A percentile compares a stretch with the other conserved stretches of the same genome.
Conservation (phyloP, 768 basidiomycete species). For the Mrakia hoshinonis region DNA sequence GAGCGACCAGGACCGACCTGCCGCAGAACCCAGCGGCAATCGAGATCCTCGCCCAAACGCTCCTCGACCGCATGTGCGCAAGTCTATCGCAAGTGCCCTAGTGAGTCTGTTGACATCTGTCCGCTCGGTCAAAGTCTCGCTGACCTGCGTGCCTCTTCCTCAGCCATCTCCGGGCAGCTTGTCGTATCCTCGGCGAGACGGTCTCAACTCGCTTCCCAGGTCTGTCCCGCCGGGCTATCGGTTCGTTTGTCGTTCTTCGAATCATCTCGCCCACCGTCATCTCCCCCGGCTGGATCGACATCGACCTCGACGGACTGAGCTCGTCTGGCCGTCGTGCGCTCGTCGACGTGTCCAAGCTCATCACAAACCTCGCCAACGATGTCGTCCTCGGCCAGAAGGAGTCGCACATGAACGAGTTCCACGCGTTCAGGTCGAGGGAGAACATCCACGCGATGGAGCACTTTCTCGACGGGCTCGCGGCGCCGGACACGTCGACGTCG, state of each 20-base stretch:
- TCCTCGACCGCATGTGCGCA: constrained; percentile 17
- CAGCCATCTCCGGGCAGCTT: constrained; percentile 17
- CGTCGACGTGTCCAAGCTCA: constrained; percentile 24
- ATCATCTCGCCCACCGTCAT: constrained; percentile 18
- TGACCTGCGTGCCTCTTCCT: background rate
- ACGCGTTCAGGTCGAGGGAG: background rate
- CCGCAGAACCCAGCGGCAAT: background rate
- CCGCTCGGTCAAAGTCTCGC: background rate
- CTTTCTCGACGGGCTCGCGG: constrained; percentile 9
- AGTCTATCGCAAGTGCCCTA: background rate
- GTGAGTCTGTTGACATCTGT: background rate
- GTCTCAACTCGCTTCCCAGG: constrained; percentile 9
- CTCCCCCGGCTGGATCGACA: constrained; percentile 6
- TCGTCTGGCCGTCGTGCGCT: constrained; percentile 15
- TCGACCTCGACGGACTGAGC: constrained; percentile 14
- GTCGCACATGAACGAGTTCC: constrained; percentile 2
- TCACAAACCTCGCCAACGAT: constrained; percentile 25
- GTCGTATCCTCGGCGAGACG: constrained; percentile 21
- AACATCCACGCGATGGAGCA: constrained; percentile 1
- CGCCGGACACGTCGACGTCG: background rate
- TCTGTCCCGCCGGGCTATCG: constrained; percentile 10
- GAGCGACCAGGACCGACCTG: background rate
- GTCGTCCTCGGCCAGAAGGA: constrained; percentile 21
- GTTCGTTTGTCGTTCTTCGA: constrained; percentile 20
- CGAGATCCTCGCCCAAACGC: constrained; percentile 24